Evolutionary conservation across 2,329 filamentous ascomycete genomes (phyloP).

Genomic region (Rutstroemia sp.): DNA sequence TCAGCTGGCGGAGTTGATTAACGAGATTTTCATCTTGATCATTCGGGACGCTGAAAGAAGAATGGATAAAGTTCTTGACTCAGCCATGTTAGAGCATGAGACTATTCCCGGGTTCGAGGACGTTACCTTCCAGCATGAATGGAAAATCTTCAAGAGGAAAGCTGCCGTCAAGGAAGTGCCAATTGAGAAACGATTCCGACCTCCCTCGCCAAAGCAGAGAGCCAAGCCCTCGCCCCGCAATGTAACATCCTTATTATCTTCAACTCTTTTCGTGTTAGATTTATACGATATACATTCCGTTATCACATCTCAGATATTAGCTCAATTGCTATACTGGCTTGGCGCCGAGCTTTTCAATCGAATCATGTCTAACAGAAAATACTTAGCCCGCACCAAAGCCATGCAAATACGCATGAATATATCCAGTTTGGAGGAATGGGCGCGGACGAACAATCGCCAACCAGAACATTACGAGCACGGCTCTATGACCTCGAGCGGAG

Average conservation of each 20-base stretch:
- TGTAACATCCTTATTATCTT: conserved; percentile 90
- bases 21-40: conserved; percentile 97
- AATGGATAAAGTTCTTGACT: conserved; percentile 91
- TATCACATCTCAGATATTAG: conserved; percentile 84
- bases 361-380: conserved; percentile 93
- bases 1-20: conserved; percentile 88
- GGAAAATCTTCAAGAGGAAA: conserved; percentile 94
- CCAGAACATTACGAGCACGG: conserved; percentile 95
- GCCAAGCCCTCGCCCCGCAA: conserved; percentile 91
- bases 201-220: conserved; percentile 86
- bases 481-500: conserved; percentile 75
- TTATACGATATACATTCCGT: conserved; percentile 99
- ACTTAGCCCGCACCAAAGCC: conserved; percentile 90
- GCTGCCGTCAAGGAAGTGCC: conserved; percentile 85
- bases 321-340: conserved; percentile 93
- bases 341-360: conserved; percentile 95
- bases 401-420: conserved; percentile 99
- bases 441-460: conserved; percentile 82
- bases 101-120: conserved; percentile 97
- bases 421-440: conserved; percentile 93
- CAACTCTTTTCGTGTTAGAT: conserved; percentile 92
- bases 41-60: conserved; percentile 92
- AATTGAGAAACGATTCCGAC: conserved; percentile 80
- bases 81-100: conserved; percentile 94
- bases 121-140: conserved; percentile 95